Base-by-base conservation (phyloP, 2,329 filamentous ascomycete genomes). In the Epichloe uncinata region DNA sequence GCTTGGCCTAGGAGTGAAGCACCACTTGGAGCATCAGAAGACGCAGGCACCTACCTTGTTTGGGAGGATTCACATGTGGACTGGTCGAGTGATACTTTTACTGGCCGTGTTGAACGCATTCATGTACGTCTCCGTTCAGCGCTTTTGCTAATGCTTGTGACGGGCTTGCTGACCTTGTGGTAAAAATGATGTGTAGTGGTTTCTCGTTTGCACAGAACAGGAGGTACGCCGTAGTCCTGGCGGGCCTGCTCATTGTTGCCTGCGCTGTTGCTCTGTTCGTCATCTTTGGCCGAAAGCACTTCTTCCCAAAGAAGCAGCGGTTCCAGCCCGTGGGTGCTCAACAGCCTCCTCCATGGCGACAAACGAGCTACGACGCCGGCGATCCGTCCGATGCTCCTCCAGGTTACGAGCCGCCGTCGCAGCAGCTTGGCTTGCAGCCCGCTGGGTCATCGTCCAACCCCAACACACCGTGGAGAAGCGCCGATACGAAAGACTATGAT, bases 71-170 rank as follows among this genome's bases (percentile, higher is more conserved):
- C 80, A 84, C 61, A 63, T 77, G 18, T 78, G 78, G 73, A 64
- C 79, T 3, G 80, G 80, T 2, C 72, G 78, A 13, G 43, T 73
- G 3, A 67, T 78, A 36, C 68, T 82, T 18, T 59, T 72, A 8
- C 57, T 79, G 3, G 79, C 77, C 42, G 65, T 77, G 15, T 57
- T 74, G 49, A 81, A 82, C 54, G 75, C 69, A 20, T 79, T 80
- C 54, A 62, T 81, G 75, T 77, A 65, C 54, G 74, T 66, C 26
- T 40, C 34, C 5, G 15, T 9, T 16, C n/a, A 3, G 4, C 16
- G 7, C 3, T 7, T 34, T 34, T 34, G 16, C 16, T 35, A 8
- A 15, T 20, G 26, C 49, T 1, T 51, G 5, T 1, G 9, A 3
- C 6, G 3, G 6, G 46, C 11, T 47, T 38, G 33, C 43, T 42